Base-by-base conservation (phyloP, 345 rosid genomes). In the Rubroshorea leprosula region DNA sequence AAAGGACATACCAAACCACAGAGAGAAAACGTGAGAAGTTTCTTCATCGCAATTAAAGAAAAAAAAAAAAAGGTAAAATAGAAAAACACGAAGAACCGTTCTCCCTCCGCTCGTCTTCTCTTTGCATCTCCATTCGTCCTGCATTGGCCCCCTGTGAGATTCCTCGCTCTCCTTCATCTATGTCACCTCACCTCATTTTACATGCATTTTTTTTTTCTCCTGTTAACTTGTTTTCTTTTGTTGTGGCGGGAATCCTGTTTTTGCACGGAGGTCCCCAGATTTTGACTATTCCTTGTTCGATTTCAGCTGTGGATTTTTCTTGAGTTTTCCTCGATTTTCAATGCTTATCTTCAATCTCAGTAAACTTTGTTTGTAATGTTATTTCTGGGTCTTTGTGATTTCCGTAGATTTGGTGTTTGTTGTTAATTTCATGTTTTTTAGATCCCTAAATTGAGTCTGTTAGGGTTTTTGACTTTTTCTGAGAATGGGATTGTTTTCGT, bases 181-280 rank as follows among this genome's bases (percentile, higher is more conserved):
- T 24, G 14, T 57, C n/a, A n/a, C 38, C 55, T 53, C 45, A 3
- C 13, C 26, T 31, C 18, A 48, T 46, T 46, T 60, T 59, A 24
- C 21, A 27, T 21, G 20, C 22, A 23, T 1, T 31, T n/a, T 8
- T 10, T 23, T 10, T 31, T 29, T 16, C 8, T 45, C 17, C 17
- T 55, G 35, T 31, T n/a, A n/a, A n/a, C n/a, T 24, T 44, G 22
- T 25, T 22, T 20, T 29, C n/a, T 22, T 31, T 14, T 16, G 23
- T 54, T 69, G 65, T 76, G 80, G 77, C 77, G 77, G 77, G 77
- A 69, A 72, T 41, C 41, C 25, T 55, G 64, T 25, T 60, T 54
- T 62, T 69, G 29, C 55, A 46, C 46, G 24, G 2, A 24, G 60
- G 57, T 22, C 57, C 68, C 62, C 23, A 1, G 49, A 26, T 27